A percentile compares a stretch with the other conserved stretches of the same genome.
Conservation (phyloP, 345 rosid species). For the Psidium friedrichsthalianum region DNA sequence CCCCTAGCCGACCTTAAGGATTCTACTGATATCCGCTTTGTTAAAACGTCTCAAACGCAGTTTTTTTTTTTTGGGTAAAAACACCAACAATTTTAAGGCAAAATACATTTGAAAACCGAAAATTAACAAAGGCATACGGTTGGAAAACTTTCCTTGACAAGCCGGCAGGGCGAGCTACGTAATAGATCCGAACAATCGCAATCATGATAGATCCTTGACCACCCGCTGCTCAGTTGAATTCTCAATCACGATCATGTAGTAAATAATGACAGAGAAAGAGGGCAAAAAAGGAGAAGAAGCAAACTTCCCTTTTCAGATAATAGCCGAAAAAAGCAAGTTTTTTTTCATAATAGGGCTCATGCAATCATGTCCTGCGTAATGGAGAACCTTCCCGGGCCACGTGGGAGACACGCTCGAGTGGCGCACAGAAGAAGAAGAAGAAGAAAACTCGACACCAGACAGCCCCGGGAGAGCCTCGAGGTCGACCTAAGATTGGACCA, state of each 20-base stretch:
- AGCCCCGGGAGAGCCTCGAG: too few species aligned
- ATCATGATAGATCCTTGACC: too few species aligned
- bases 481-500: too few species aligned
- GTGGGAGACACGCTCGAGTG: too few species aligned
- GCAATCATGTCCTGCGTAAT: neutral
- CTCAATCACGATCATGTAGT: neutral
- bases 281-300: neutral
- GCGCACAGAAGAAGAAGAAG: too few species aligned
- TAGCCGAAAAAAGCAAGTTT: neutral
- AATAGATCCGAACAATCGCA: neutral
- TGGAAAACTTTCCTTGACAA: neutral
- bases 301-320: neutral
- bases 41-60: neutral
- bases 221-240: neutral
- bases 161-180: neutral
- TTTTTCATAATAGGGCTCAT: neutral
- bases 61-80: neutral
- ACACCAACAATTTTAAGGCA: neutral
- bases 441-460: too few species aligned
- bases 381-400: neutral
- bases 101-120: neutral
- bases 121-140: neutral
- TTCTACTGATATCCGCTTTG: neutral
- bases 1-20: accelerated
- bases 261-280: neutral